Evolutionary conservation across 352 stramenopile genomes (phyloP).

Genomic region (Globisporangium nodosum): DNA sequence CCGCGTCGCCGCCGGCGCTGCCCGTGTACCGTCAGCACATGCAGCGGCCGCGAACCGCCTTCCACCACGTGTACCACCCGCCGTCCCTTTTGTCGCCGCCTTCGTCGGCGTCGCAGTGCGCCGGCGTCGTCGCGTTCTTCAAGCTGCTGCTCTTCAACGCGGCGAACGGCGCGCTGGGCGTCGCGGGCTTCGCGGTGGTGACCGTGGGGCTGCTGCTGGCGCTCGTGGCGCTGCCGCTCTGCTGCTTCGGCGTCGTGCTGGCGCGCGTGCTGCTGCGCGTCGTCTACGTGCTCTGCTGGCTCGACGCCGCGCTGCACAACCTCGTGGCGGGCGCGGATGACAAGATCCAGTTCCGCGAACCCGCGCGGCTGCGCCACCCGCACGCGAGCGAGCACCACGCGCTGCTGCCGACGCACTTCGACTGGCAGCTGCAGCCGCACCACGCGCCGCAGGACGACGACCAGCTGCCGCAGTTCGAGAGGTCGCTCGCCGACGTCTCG

Average conservation of each 20-base stretch:
- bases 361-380: conserved; percentile 9
- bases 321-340: conserved; percentile 21
- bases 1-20: not conserved
- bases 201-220: conserved; percentile 16
- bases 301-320: conserved; percentile 52
- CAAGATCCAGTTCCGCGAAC: conserved; percentile 23
- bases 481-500: conserved; percentile 24
- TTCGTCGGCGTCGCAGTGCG: conserved; percentile 1
- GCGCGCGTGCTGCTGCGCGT: conserved; percentile 34
- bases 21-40: conserved; percentile 13
- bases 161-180: conserved; percentile 11
- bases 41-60: conserved; percentile 8
- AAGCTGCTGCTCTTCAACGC: conserved; percentile 19
- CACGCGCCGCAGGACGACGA: conserved; percentile 7
- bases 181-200: conserved; percentile 10
- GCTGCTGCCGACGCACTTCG: conserved; percentile 32
- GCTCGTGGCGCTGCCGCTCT: conserved; percentile 41
- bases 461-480: conserved; percentile 29
- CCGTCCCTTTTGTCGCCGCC: not conserved
- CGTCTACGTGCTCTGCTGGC: conserved; percentile 32
- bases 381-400: conserved; percentile 16
- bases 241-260: conserved; percentile 43
- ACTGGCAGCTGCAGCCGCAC: conserved; percentile 13
- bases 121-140: conserved; percentile 6
- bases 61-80: conserved; percentile 11